These are phyloP conservation scores for Pythium diclinum DNA, from an alignment of 352 stramenopile genomes.

Conservation along the genomic window DNA sequence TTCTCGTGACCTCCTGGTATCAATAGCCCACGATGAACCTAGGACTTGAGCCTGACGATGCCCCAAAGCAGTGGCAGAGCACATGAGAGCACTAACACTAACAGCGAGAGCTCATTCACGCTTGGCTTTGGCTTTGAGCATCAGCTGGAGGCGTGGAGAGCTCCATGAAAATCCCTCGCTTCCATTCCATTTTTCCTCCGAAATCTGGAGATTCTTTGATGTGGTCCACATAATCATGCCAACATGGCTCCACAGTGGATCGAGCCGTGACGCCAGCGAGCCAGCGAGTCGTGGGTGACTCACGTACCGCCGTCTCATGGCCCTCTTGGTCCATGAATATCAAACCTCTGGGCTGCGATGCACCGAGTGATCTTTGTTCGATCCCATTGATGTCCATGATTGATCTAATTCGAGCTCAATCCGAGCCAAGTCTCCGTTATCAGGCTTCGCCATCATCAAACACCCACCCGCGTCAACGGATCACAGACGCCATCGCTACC, in stretches of 20 bases:
- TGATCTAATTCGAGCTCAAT: conserved; percentile 1
- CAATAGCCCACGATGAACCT: too few species aligned
- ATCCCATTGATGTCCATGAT: neutral
- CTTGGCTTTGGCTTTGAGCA: neutral
- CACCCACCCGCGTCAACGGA: neutral
- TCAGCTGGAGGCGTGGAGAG: neutral
- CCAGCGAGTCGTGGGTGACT: neutral
- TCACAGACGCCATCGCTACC: neutral
- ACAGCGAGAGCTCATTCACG: neutral
- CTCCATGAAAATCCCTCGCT: neutral
- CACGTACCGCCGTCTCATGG: neutral
- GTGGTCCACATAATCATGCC: neutral
- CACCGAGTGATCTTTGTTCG: neutral
- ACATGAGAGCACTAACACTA: too few species aligned
- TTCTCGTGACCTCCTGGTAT: too few species aligned
- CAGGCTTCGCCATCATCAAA: neutral
- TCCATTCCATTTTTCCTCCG: neutral
- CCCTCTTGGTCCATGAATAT: neutral
- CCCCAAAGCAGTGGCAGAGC: too few species aligned
- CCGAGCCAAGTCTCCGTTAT: neutral
- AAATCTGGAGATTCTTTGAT: conserved; percentile 1
- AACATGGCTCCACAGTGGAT: neutral
- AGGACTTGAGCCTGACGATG: too few species aligned
- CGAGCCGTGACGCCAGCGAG: neutral
- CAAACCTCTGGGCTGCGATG: neutral